Conservation (phyloP, 345 rosid genomes). For the Jatropha curcas region DNA sequence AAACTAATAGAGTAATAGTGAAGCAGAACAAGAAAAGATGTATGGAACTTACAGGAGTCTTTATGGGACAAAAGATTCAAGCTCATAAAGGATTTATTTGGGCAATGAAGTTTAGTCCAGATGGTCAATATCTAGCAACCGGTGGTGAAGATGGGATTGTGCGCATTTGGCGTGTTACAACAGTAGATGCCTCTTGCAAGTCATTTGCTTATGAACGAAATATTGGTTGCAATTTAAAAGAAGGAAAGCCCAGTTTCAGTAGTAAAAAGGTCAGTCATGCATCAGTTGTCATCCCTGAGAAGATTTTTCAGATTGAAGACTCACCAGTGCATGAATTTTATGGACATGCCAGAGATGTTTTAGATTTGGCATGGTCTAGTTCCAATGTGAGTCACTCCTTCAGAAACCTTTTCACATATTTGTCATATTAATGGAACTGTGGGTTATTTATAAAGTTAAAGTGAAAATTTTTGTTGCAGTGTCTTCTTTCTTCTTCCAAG, state of each 20-base stretch:
- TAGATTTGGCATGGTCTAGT: slow-evolving; percentile 84
- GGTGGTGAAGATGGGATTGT: slow-evolving; percentile 87
- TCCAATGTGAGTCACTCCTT: slow-evolving; percentile 61
- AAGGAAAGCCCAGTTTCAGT: slow-evolving; percentile 16
- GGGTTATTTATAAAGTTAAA: background rate
- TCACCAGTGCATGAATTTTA: slow-evolving; percentile 67
- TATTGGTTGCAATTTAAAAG: slow-evolving; percentile 8
- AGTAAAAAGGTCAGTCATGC: slow-evolving; percentile 35
- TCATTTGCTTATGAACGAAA: slow-evolving; percentile 33
- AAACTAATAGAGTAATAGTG: slow-evolving; percentile 51
- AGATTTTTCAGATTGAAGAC: slow-evolving; percentile 66
- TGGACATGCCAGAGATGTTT: slow-evolving; percentile 69
- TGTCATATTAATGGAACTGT: background rate
- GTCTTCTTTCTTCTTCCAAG: slow-evolving; percentile 70
- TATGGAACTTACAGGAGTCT: slow-evolving; percentile 71
- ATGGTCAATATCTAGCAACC: slow-evolving; percentile 70
- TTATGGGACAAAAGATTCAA: slow-evolving; percentile 55
- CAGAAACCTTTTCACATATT: background rate
- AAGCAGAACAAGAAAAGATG: slow-evolving; percentile 58
- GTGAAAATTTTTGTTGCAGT: slow-evolving; percentile 44
- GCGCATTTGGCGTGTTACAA: slow-evolving; percentile 65
- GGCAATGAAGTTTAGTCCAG: slow-evolving; percentile 86
- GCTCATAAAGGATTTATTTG: slow-evolving; percentile 77
- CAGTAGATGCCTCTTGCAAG: slow-evolving; percentile 36
- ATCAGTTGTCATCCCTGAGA: slow-evolving; percentile 56